Base-by-base conservation (phyloP, 225 moss, liverwort and hornwort species). In the Antitrichia curtipendula region DNA sequence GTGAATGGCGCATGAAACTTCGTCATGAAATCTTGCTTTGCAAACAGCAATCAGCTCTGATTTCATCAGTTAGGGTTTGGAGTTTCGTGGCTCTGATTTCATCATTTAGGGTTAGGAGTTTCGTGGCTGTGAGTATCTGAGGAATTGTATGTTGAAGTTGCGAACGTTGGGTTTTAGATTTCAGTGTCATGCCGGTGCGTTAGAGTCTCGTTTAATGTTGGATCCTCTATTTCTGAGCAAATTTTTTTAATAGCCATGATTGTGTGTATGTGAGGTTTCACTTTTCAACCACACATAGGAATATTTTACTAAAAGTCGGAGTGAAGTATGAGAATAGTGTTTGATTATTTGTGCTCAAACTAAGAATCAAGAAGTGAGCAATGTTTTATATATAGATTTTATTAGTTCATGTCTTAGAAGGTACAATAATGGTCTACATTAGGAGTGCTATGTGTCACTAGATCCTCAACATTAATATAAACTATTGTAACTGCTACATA, bases 391-490 rank as follows among this genome's bases (percentile, higher is more conserved):
- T 4, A 17, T 31, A 31, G 4, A 29, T 47, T 31, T 73, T 31
- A 19, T 19, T 28, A 45, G 28, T 9, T 43, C 23, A 10, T 10
- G 17, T 72, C 28, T 5, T 45, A 34, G 3, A 5, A 75, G 9
- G 22, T 34, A 34, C 3, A 34, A 9, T 32, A 52, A 22, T 34
- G 36, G 2, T 49, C 14, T 22, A 23, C 14, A 75, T 52, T 23
- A 6, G 3, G 2, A 36, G 7, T 76, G 22, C 24, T 4, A 76
- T 10, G 7, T n/a, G 3, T 53, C 23, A 53, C 0, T n/a, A 4
- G 13, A 24, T 53, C 7, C 3, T 75, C 36, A 75, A 31, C 8
- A 8, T 3, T 23, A 23, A 52, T 9, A 9, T 13, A 76, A 52
- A 53, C 8, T 76, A 9, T 10, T 32, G 22, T 20, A 8, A 50